Evolutionary conservation across 768 basidiomycete species (phyloP).

Genomic region (Russula sp.): DNA sequence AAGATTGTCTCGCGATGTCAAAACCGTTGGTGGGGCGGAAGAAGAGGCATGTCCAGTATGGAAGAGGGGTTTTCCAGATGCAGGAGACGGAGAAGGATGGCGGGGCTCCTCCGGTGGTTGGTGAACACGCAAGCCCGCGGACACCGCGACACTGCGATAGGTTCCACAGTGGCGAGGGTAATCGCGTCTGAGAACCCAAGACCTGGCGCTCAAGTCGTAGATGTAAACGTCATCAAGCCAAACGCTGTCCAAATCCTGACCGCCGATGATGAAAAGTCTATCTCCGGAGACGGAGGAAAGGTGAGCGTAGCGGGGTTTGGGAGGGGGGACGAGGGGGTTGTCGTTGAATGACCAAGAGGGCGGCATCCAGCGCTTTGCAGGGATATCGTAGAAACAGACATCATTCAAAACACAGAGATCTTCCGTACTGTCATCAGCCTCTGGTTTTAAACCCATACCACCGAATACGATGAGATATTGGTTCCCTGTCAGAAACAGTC

Average conservation of each 20-base stretch:
- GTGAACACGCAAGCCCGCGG: conserved; percentile 61
- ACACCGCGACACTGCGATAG: conserved; percentile 89
- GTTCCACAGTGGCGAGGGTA: conserved; percentile 95
- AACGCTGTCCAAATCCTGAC: conserved; percentile 88
- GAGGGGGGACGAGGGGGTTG: conserved; percentile 47
- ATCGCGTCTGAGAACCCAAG: conserved; percentile 75
- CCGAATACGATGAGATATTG: conserved; percentile 90
- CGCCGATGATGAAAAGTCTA: conserved; percentile 87
- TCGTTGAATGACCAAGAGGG: conserved; percentile 33
- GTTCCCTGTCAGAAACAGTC: conserved; percentile 52
- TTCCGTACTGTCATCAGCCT: conserved; percentile 57
- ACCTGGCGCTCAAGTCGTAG: conserved; percentile 65
- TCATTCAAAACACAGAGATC: conserved; percentile 91
- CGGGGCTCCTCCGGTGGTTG: conserved; percentile 56
- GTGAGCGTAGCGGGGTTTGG: conserved; percentile 91
- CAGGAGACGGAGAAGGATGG: conserved; percentile 37
- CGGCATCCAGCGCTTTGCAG: conserved; percentile 66
- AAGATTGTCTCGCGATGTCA: conserved; percentile 53
- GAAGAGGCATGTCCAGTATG: conserved; percentile 38
- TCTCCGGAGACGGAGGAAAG: conserved; percentile 82
- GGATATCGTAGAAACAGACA: conserved; percentile 82
- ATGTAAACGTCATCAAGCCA: conserved; percentile 94
- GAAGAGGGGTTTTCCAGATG: conserved; percentile 58
- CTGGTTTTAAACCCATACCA: conserved; percentile 83
- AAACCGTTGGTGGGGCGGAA: conserved; percentile 36